phyloP scores from a whole-genome alignment of 75 land plant genomes.

The Gnetum montanum region DNA sequence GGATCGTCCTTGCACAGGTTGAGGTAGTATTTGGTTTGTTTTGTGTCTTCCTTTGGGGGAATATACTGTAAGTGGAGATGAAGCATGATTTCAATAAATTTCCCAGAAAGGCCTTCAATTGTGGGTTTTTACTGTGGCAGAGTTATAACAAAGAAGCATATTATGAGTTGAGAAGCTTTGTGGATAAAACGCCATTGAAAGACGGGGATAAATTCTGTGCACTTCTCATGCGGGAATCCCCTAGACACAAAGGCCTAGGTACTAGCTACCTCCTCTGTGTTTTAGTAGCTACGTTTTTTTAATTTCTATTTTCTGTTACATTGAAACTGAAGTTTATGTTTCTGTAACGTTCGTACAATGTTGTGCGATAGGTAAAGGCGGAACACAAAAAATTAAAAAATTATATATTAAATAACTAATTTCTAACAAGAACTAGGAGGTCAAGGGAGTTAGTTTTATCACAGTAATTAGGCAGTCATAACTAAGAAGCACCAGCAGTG shows the following conservation, averaged over 20 bases:
- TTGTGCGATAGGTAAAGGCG: too few relatives aligned
- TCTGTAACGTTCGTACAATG: too few relatives aligned
- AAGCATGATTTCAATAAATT: too few relatives aligned
- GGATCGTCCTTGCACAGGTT: conserved; percentile 77
- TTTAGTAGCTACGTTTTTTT: neutral
- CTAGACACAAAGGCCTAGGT: conserved; percentile 72
- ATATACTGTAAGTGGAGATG: too few relatives aligned
- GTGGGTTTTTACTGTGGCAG: too few relatives aligned
- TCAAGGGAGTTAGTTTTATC: too few relatives aligned
- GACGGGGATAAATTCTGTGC: conserved; percentile 84
- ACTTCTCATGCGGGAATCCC: conserved; percentile 73
- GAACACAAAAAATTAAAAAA: too few relatives aligned
- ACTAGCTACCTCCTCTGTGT: conserved; percentile 7
- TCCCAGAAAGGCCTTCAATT: too few relatives aligned
- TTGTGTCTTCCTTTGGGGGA: neutral
- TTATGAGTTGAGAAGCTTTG: conserved; percentile 65
- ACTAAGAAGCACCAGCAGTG: too few relatives aligned
- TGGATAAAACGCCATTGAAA: conserved; percentile 50
- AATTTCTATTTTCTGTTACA: neutral
- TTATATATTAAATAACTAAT: too few relatives aligned
- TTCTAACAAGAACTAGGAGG: too few relatives aligned
- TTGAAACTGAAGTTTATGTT: neutral
- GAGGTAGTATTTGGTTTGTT: conserved; percentile 29
- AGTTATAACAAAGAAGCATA: conserved; percentile 43
- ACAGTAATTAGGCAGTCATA: too few relatives aligned